Conservation (phyloP, 1,284 basidiomycete genomes). For the Sporisorium sorghi region DNA sequence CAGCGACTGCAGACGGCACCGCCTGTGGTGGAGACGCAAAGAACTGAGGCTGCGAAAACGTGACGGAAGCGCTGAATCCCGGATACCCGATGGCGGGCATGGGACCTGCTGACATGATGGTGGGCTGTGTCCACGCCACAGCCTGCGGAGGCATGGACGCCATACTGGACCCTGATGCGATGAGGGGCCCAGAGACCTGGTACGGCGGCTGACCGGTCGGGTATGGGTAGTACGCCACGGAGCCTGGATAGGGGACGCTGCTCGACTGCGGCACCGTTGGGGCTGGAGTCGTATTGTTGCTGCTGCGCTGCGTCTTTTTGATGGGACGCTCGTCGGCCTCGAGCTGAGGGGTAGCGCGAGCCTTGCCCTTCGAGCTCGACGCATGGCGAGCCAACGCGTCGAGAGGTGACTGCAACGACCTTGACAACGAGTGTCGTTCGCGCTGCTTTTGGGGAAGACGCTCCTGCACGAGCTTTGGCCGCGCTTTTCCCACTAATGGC, state of each 20-base stretch:
- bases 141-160: slow-evolving; percentile 17
- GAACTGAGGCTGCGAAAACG: slow-evolving; percentile 43
- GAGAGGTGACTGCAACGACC: slow-evolving; percentile 4
- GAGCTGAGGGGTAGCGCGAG: slow-evolving; percentile 4
- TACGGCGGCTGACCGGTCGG: slow-evolving; percentile 15
- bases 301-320: background rate
- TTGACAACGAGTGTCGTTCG: slow-evolving; percentile 4
- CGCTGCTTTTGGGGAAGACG: background rate
- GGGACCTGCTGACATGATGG: slow-evolving; percentile 21
- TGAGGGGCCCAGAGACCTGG: slow-evolving; percentile 12
- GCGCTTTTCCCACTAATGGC: background rate
- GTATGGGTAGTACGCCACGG: slow-evolving; percentile 28
- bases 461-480: background rate
- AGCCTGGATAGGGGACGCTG: slow-evolving; percentile 3
- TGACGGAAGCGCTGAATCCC: slow-evolving; percentile 40
- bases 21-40: slow-evolving; percentile 26
- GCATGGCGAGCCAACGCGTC: slow-evolving; percentile 25
- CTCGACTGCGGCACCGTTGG: background rate
- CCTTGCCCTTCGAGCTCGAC: slow-evolving; percentile 32
- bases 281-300: background rate
- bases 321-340: background rate
- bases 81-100: slow-evolving; percentile 30
- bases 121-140: slow-evolving; percentile 34
- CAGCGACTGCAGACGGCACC: slow-evolving; percentile 8
- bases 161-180: slow-evolving; percentile 10